phyloP scores from a whole-genome alignment of 106 monocot genomes.

The Agapanthus africanus region DNA sequence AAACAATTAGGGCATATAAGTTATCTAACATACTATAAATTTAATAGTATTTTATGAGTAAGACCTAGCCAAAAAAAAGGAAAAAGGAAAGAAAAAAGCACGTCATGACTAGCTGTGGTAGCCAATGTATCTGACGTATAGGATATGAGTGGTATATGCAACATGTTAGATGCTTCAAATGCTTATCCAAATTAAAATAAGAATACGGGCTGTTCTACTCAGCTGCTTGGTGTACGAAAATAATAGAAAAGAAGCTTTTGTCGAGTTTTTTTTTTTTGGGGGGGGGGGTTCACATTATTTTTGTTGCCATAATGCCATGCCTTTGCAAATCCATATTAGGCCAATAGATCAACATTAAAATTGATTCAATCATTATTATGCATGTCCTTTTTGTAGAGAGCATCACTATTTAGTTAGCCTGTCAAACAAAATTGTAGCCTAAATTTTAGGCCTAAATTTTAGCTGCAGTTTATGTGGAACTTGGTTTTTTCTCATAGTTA shows the following conservation, averaged over 20 bases:
- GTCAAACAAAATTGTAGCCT: background rate
- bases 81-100: no score
- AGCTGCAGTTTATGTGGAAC: background rate
- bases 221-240: background rate
- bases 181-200: no score
- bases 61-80: background rate
- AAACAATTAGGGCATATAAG: background rate
- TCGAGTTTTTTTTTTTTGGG: no score
- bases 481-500: background rate
- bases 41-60: background rate
- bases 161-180: background rate
- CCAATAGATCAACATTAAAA: no score
- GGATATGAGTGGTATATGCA: background rate
- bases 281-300: background rate
- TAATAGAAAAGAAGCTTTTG: background rate
- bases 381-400: background rate
- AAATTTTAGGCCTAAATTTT: background rate
- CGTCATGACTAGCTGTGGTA: background rate
- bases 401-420: background rate
- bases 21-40: background rate
- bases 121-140: background rate
- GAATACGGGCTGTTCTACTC: no score
- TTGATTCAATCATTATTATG: background rate
- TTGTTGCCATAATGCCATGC: background rate
- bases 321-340: no score